Percentiles rank a stretch among this genome's conserved stretches.
Evolutionary conservation across 2,329 filamentous ascomycete genomes (phyloP).

Genomic region (Lecanicillium sp.): DNA sequence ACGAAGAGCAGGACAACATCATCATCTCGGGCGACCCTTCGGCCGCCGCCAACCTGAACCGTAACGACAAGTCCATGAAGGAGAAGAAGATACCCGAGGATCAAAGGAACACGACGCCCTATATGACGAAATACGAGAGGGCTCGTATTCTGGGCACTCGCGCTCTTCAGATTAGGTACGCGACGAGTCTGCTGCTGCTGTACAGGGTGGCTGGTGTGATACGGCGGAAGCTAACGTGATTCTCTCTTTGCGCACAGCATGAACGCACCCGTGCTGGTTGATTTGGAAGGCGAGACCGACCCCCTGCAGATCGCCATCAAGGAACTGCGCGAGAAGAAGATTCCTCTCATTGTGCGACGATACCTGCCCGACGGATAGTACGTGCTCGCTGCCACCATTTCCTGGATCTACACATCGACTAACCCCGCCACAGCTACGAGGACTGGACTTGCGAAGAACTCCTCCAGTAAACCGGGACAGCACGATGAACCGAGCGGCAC

Average conservation of each 20-base stretch:
- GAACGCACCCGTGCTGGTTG: constrained; percentile 94
- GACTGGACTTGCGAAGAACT: constrained; percentile 99
- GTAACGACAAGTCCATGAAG: constrained; percentile 51
- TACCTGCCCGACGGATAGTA: constrained; percentile 96
- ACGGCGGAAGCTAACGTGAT: constrained; percentile 18
- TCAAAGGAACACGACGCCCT: constrained; percentile 86
- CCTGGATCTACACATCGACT: constrained; percentile 17
- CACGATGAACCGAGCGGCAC: neutral
- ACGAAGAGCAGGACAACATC: constrained; percentile 53
- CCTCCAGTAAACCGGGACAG: constrained; percentile 47
- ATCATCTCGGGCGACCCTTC: constrained; percentile 57
- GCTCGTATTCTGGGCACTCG: constrained; percentile 89
- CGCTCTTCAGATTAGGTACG: constrained; percentile 90
- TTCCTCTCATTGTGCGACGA: constrained; percentile 86
- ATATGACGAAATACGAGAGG: constrained; percentile 99
- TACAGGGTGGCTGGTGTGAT: too few species aligned
- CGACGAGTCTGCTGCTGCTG: too few species aligned
- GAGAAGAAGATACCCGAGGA: constrained; percentile 89
- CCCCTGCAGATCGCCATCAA: constrained; percentile 96
- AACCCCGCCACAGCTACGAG: constrained; percentile 90
- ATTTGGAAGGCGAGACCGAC: constrained; percentile 95
- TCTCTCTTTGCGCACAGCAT: constrained; percentile 58
- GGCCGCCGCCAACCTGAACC: constrained; percentile 51
- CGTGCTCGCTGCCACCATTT: constrained; percentile 17
- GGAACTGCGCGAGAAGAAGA: constrained; percentile 97